Evolutionary conservation across 2,329 filamentous ascomycete species (phyloP).

Genomic region (Dryadomyces quercus-mongolicae): DNA sequence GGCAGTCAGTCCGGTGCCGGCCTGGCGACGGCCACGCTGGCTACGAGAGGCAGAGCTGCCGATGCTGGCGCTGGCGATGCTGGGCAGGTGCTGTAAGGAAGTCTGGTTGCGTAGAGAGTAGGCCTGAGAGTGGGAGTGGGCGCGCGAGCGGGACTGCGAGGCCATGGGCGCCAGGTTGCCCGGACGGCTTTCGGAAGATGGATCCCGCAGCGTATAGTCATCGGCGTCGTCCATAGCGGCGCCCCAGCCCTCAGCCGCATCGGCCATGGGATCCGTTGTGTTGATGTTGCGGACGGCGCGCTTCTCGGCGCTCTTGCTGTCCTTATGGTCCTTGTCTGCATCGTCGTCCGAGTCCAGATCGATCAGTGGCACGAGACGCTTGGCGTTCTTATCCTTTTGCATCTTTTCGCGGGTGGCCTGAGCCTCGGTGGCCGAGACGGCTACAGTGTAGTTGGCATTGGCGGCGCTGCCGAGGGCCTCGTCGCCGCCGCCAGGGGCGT

Average conservation of each 20-base stretch:
- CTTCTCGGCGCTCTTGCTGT: constrained; percentile 24
- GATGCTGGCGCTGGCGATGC: neutral
- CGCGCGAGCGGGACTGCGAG: constrained; percentile 1
- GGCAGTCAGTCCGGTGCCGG: constrained; percentile 30
- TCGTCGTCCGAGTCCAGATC: constrained; percentile 3
- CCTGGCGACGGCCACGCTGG: constrained; percentile 35
- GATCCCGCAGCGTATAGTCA: constrained; percentile 21
- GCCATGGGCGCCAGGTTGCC: neutral
- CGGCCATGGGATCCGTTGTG: constrained; percentile 20
- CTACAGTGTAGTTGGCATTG: constrained; percentile 73
- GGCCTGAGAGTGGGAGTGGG: neutral
- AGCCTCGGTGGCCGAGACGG: constrained; percentile 59
- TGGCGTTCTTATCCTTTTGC: constrained; percentile 46
- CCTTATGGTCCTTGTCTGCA: too few relatives aligned
- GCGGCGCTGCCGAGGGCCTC: constrained; percentile 50
- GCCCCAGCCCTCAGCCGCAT: constrained; percentile 25
- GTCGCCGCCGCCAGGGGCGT: constrained; percentile 62
- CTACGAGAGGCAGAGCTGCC: constrained; percentile 22
- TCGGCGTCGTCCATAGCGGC: constrained; percentile 23
- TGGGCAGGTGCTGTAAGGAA: constrained; percentile 14
- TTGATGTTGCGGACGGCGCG: constrained; percentile 34
- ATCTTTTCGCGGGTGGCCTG: constrained; percentile 48
- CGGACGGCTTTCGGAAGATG: constrained; percentile 16
- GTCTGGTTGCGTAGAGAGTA: neutral
- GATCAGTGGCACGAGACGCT: constrained; percentile 48